phyloP scores from a whole-genome alignment of 352 stramenopile species.

The Phytophthora fragariae region DNA sequence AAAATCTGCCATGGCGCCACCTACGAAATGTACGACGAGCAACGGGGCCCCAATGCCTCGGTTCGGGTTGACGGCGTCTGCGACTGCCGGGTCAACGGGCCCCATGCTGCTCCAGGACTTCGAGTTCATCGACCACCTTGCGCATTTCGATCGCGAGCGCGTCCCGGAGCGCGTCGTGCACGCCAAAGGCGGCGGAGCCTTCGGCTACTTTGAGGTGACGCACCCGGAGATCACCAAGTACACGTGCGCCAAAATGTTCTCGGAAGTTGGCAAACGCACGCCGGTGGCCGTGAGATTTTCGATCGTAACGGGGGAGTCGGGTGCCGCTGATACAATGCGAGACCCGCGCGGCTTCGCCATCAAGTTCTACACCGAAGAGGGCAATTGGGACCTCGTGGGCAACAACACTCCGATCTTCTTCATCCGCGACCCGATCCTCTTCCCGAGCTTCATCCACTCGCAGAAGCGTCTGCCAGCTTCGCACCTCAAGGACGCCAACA shows the following conservation, averaged over 20 bases:
- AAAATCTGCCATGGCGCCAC: constrained; percentile 26
- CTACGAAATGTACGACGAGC: constrained; percentile 32
- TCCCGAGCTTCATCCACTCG: constrained; percentile 92
- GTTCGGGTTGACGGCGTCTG: constrained; percentile 38
- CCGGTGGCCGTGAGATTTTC: constrained; percentile 87
- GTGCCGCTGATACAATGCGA: constrained; percentile 77
- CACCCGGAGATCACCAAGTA: constrained; percentile 59
- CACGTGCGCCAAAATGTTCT: constrained; percentile 88
- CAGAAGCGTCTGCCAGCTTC: constrained; percentile 89
- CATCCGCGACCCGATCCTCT: constrained; percentile 91
- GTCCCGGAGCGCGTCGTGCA: constrained; percentile 48
- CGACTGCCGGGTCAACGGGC: constrained; percentile 33
- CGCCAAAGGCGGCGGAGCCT: constrained; percentile 73
- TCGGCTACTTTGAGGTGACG: constrained; percentile 93
- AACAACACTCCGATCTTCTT: constrained; percentile 95
- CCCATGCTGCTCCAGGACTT: constrained; percentile 41
- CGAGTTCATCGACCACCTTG: constrained; percentile 43
- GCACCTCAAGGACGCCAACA: constrained; percentile 82
- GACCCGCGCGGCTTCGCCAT: constrained; percentile 89
- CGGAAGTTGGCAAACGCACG: constrained; percentile 79
- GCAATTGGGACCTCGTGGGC: constrained; percentile 90
- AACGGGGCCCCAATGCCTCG: constrained; percentile 39
- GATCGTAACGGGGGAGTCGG: constrained; percentile 75
- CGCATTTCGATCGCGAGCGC: constrained; percentile 47
- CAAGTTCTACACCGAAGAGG: constrained; percentile 94